Conservation (phyloP, 2,329 filamentous ascomycete genomes). For the Tolypocladium ovalisporum region DNA sequence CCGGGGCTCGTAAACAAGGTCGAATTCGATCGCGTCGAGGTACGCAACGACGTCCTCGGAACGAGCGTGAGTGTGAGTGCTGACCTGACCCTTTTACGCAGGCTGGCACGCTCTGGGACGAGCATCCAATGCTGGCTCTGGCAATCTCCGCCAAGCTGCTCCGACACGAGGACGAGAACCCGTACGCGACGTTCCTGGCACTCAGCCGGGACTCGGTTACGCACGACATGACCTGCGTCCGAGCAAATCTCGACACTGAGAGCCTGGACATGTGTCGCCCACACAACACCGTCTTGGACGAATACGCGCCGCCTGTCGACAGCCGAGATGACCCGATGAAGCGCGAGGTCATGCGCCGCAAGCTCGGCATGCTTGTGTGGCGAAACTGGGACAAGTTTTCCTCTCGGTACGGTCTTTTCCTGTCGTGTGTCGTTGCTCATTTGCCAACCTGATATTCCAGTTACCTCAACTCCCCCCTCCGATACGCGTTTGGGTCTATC, state of each 20-base stretch:
- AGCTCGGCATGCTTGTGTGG: conserved; percentile 11
- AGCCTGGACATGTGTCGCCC: background rate
- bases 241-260: conserved; percentile 3
- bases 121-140: conserved; percentile 3
- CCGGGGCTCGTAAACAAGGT: background rate
- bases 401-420: conserved; percentile 4
- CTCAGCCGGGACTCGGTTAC: conserved; percentile 6
- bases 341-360: conserved; percentile 6
- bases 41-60: background rate
- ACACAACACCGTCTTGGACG: conserved; percentile 6
- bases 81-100: conserved; percentile 1
- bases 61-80: too few relatives aligned
- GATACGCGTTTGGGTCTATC: conserved; percentile 2
- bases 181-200: conserved; percentile 12
- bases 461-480: conserved; percentile 2
- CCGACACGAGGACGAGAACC: conserved; percentile 13
- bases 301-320: conserved; percentile 8
- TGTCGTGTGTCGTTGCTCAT: background rate
- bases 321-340: background rate
- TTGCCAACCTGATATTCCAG: background rate
- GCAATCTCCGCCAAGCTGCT: conserved; percentile 5
- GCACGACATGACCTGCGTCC: background rate
- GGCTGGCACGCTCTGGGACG: conserved; percentile 9
- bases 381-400: conserved; percentile 14
- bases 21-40: conserved; percentile 9